Conservation (phyloP, 331 rosid species). For the Acacia pycnantha region DNA sequence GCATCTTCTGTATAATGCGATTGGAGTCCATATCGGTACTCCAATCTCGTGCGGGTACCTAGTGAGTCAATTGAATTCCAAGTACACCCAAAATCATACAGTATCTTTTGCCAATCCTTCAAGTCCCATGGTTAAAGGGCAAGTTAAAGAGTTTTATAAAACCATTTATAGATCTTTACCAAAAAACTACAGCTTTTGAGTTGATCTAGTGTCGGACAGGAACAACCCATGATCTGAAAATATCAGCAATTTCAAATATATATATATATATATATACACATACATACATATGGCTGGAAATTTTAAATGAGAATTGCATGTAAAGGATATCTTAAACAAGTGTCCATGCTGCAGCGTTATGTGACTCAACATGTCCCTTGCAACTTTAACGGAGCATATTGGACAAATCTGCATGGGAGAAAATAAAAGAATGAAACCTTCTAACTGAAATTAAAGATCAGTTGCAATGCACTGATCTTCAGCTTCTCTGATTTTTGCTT, state of each 20-base stretch:
- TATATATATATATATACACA: too few relatives aligned
- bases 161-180: background rate
- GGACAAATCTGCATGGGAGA: constrained; percentile 81
- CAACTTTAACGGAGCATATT: constrained; percentile 86
- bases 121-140: background rate
- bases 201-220: background rate
- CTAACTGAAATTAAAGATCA: constrained; percentile 21
- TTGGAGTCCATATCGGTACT: too few relatives aligned
- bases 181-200: background rate
- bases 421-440: constrained; percentile 32
- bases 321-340: constrained; percentile 93
- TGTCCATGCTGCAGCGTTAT: constrained; percentile 90
- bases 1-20: too few relatives aligned
- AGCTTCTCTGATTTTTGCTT: background rate
- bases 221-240: background rate
- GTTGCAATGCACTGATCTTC: constrained; percentile 15
- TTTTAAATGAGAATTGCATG: constrained; percentile 1
- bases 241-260: background rate
- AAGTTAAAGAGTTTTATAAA: background rate
- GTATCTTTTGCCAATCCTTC: background rate
- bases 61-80: too few relatives aligned
- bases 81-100: background rate
- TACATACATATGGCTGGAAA: background rate
- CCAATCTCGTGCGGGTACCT: too few relatives aligned
- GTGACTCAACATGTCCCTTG: constrained; percentile 87